phyloP scores from a whole-genome alignment of 306 rosid species.

The Begonia peltatifolia region DNA sequence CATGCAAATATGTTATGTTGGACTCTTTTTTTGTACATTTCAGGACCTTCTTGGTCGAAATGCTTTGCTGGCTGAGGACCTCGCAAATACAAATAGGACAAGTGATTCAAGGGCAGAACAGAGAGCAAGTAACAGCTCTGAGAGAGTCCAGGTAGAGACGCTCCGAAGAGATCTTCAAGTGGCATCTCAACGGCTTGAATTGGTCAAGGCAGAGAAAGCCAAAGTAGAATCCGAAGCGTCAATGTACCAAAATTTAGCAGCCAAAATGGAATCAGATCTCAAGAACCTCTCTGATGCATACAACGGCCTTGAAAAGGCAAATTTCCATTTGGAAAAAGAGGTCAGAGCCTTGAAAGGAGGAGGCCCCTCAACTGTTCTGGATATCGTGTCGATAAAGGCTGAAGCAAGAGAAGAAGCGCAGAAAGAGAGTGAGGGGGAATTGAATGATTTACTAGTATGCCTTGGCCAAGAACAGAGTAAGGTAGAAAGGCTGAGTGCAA shows the following conservation, averaged over 20 bases:
- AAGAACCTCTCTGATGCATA: conserved; percentile 87
- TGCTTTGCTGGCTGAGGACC: conserved; percentile 72
- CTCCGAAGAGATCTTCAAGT: conserved; percentile 74
- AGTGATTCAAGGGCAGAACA: conserved; percentile 33
- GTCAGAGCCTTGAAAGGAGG: conserved; percentile 38
- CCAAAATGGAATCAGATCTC: conserved; percentile 81
- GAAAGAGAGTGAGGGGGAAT: conserved; percentile 86
- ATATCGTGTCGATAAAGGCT: conserved; percentile 65
- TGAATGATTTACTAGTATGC: conserved; percentile 87
- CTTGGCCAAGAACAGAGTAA: conserved; percentile 96
- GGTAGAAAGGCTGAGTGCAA: conserved; percentile 62
- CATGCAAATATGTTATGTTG: too few relatives aligned
- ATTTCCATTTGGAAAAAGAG: conserved; percentile 64
- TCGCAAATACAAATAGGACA: conserved; percentile 47
- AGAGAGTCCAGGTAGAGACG: conserved; percentile 54
- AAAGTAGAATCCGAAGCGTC: conserved; percentile 57
- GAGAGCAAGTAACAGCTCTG: conserved; percentile 44
- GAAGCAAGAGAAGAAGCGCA: conserved; percentile 95
- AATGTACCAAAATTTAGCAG: conserved; percentile 53
- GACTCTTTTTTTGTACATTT: background rate
- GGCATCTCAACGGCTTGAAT: conserved; percentile 56
- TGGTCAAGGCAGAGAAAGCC: conserved; percentile 59
- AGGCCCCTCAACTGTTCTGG: conserved; percentile 28
- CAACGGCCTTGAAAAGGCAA: conserved; percentile 85
- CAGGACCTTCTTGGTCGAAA: conserved; percentile 77